These are phyloP conservation scores for Candida anutae DNA, from an alignment of 1,139 yeast species.

Conservation along the genomic window DNA sequence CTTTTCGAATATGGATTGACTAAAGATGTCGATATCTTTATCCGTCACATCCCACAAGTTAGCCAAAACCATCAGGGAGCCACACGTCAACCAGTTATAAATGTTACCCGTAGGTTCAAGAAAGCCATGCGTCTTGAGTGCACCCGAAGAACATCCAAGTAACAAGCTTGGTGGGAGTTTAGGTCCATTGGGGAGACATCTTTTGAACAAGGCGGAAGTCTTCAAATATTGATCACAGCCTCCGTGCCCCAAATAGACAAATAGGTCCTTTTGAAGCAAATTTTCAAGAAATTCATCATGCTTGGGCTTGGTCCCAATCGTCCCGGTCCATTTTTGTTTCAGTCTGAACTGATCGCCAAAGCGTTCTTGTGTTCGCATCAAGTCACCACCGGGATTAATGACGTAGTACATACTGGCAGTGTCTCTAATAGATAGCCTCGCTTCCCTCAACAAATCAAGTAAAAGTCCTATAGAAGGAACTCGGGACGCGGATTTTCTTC, in stretches of 20 bases:
- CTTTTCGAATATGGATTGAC: slow-evolving; percentile 46
- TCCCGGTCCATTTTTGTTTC: slow-evolving; percentile 45
- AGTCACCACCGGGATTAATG: slow-evolving; percentile 78
- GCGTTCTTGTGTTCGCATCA: slow-evolving; percentile 55
- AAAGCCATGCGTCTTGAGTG: slow-evolving; percentile 48
- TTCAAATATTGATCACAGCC: slow-evolving; percentile 83
- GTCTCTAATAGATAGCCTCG: slow-evolving; percentile 3
- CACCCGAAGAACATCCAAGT: slow-evolving; percentile 91
- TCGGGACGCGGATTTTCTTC: slow-evolving; percentile 54
- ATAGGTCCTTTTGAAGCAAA: slow-evolving; percentile 41
- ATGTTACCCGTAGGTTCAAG: slow-evolving; percentile 75
- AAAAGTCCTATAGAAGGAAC: slow-evolving; percentile 60
- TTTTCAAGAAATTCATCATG: slow-evolving; percentile 28
- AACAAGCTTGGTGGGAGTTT: slow-evolving; percentile 62
- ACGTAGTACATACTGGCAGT: slow-evolving; percentile 43
- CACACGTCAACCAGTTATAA: slow-evolving; percentile 67
- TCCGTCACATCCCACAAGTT: slow-evolving; percentile 97
- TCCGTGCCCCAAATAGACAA: slow-evolving; percentile 88
- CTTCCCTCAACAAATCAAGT: slow-evolving; percentile 27
- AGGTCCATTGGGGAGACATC: slow-evolving; percentile 11
- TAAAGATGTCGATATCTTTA: slow-evolving; percentile 82
- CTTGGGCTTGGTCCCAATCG: slow-evolving; percentile 47
- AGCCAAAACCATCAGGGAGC: slow-evolving; percentile 75
- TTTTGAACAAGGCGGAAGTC: slow-evolving; percentile 18
- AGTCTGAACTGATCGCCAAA: slow-evolving; percentile 41